Percentiles rank a stretch among this genome's conserved stretches.
Conservation (phyloP, 192 early-diverging fungal genomes). For the Podila epicladia region DNA sequence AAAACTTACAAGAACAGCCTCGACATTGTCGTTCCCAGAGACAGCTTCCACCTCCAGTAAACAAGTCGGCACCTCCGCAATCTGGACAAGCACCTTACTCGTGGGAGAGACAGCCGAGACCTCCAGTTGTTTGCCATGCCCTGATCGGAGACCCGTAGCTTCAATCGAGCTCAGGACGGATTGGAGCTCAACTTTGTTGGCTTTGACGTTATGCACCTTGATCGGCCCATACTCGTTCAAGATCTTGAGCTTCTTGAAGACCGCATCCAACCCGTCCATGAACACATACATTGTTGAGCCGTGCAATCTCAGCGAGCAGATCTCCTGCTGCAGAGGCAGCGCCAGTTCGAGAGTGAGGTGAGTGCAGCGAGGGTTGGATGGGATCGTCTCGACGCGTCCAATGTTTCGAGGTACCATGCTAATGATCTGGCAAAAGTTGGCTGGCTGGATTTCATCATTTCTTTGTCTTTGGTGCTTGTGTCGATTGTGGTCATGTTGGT, state of each 20-base stretch:
- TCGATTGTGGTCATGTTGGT: not conserved
- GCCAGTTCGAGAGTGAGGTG: not conserved
- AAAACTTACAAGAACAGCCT: slow-evolving; percentile 6
- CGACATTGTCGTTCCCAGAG: not conserved
- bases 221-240: slow-evolving; percentile 3
- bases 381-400: not conserved
- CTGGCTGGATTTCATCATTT: not conserved
- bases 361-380: not conserved
- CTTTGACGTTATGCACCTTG: not conserved
- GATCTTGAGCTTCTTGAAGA: slow-evolving; percentile 5
- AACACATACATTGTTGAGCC: slow-evolving; percentile 4
- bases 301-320: slow-evolving; percentile 5
- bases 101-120: slow-evolving; percentile 7
- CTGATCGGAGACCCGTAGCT: not conserved
- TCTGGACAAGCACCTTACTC: not conserved
- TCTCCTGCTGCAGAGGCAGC: not conserved
- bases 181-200: not conserved
- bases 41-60: not conserved
- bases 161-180: slow-evolving; percentile 2
- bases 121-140: slow-evolving; percentile 1
- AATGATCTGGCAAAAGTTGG: not conserved
- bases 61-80: not conserved
- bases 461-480: not conserved
- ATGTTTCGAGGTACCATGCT: not conserved
- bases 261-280: not conserved